A percentile compares a stretch with the other conserved stretches of the same genome.
Evolutionary conservation across 495 filamentous ascomycete species (phyloP).

Genomic region (Daldinia bambusicola): DNA sequence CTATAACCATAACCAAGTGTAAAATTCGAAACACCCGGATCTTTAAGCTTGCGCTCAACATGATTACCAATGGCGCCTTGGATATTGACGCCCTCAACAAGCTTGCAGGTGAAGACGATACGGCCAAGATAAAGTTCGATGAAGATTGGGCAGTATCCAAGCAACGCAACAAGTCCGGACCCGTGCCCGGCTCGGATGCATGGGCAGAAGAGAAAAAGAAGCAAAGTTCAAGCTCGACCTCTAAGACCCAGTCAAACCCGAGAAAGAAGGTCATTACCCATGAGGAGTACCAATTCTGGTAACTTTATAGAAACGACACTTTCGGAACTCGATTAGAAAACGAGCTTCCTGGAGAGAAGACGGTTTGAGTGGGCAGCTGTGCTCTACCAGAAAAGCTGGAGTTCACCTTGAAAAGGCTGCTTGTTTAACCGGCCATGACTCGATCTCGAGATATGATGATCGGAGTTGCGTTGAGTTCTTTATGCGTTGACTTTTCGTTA

Average conservation of each 20-base stretch:
- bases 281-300: not conserved
- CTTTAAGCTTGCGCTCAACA: conserved; percentile 37
- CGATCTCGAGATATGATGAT: not conserved
- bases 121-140: conserved; percentile 41
- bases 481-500: not conserved
- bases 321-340: not conserved
- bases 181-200: not conserved
- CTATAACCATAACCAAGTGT: conserved; percentile 40
- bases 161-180: not conserved
- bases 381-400: not conserved
- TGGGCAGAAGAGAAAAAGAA: not conserved
- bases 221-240: no score
- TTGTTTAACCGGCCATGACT: not conserved
- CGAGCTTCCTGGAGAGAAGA: not conserved
- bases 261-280: not conserved
- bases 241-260: not conserved
- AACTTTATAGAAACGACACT: not conserved
- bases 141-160: conserved; percentile 20
- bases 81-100: conserved; percentile 38
- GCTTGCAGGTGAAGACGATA: conserved; percentile 38
- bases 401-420: not conserved
- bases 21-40: conserved; percentile 26
- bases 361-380: not conserved
- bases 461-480: not conserved
- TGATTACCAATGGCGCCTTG: conserved; percentile 44